A percentile compares a stretch with the other conserved stretches of the same genome.
These are phyloP conservation scores for Boletus coccyginus DNA, from an alignment of 768 basidiomycete genomes.

Conservation along the genomic window DNA sequence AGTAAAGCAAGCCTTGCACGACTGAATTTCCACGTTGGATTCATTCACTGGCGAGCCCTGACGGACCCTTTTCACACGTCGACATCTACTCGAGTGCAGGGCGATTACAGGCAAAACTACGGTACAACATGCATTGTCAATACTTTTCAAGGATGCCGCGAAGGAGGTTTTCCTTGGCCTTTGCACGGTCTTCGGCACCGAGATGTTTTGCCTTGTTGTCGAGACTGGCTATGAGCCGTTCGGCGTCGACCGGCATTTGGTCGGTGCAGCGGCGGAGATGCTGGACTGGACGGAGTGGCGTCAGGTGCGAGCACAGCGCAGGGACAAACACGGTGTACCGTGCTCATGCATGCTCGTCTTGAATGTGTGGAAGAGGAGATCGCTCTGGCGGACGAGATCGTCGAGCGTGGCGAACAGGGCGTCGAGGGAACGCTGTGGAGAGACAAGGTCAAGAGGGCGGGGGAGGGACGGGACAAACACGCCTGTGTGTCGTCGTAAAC, in stretches of 20 bases:
- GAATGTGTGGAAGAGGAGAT: constrained; percentile 49
- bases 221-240: constrained; percentile 47
- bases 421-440: constrained; percentile 40
- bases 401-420: constrained; percentile 44
- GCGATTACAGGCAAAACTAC: constrained; percentile 6
- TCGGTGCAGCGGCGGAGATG: constrained; percentile 41
- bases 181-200: constrained; percentile 32
- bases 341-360: constrained; percentile 43
- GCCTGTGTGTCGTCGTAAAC: constrained; percentile 45
- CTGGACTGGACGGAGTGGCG: constrained; percentile 36
- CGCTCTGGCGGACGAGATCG: constrained; percentile 46
- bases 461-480: constrained; percentile 16
- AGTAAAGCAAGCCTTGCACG: constrained; percentile 5
- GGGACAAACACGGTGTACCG: constrained; percentile 36
- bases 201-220: constrained; percentile 53
- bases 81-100: constrained; percentile 1
- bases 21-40: constrained; percentile 1
- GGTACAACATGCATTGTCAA: constrained; percentile 10
- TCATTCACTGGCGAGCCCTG: neutral
- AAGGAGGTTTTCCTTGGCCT: constrained; percentile 33
- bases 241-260: constrained; percentile 49
- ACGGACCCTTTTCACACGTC: constrained; percentile 26
- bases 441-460: constrained; percentile 12
- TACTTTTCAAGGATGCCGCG: constrained; percentile 35
- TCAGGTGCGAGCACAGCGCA: constrained; percentile 1